Base-by-base conservation (phyloP, 768 basidiomycete genomes). In the Boletus vinaceobasis region DNA sequence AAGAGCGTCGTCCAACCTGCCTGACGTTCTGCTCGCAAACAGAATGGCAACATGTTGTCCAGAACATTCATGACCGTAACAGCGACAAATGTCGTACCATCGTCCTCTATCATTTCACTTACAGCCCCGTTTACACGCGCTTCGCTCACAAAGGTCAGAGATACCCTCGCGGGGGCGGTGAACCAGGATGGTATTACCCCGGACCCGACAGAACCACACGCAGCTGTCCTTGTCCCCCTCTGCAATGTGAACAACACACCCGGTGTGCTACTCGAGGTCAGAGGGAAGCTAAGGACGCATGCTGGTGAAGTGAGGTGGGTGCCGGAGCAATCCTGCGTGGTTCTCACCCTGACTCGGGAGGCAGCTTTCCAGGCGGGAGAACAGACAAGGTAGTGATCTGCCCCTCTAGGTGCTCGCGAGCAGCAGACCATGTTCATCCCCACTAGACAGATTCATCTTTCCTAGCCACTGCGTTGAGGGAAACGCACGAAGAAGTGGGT, bases 241-340 rank as follows among this genome's bases (percentile, higher is more conserved):
- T 91, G 89, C 71, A 91, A 92, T 63, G 84, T 91, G 19, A 73
- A 78, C 32, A 76, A 77, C 48, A 73, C 74, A 14, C 86, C 90
- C 0, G 84, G 88, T 7, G 78, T 93, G 19, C 66, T 92, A 44
- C 76, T 90, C 15, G 86, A 91, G 68, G 81, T 91, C 32, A 77
- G 90, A 59, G 81, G 82, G 61, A 70, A 79, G 38, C 70, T 87
- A 48, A 75, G 88, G 60, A 78, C 75, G 31, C 90, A 91, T 69
- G 85, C 88, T 0, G 89, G 90, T n/a, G 88, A 91, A 75, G 82
- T 91, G 33, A 90, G 90, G 90, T 88, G 56, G 36, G 76, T 54
- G 17, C 3, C 36, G 36, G 37, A 21, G 62, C 5, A 15, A 21
- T 48, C 0, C 40, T 13, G 14, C 43, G 13, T 36, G 7, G 19